phyloP scores from a whole-genome alignment of 257 asterid species.

The Forsythia suspensa region DNA sequence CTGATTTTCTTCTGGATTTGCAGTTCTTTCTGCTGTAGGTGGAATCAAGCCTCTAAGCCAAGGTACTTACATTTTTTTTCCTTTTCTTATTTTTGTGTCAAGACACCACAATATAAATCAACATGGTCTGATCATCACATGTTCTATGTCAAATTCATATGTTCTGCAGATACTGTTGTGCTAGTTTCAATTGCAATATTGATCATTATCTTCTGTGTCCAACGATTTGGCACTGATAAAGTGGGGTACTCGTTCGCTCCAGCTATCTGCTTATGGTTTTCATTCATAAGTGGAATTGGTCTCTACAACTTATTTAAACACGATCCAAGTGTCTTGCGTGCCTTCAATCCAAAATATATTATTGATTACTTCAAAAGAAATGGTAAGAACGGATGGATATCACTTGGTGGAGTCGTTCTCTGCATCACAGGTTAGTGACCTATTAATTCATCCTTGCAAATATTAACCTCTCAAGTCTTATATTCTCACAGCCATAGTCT shows the following conservation, averaged over 20 bases:
- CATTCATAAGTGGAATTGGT: slow-evolving; percentile 47
- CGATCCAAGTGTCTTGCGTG: slow-evolving; percentile 45
- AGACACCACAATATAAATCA: background rate
- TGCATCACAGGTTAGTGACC: slow-evolving; percentile 54
- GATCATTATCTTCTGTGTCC: slow-evolving; percentile 47
- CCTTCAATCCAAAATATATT: slow-evolving; percentile 61
- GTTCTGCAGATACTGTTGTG: slow-evolving; percentile 45
- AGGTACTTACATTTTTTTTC: slow-evolving; percentile 11
- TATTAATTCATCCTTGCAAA: background rate
- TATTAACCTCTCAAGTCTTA: background rate
- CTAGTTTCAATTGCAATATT: slow-evolving; percentile 53
- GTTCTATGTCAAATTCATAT: background rate
- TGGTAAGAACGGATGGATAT: slow-evolving; percentile 60
- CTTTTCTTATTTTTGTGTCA: background rate
- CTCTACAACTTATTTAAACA: slow-evolving; percentile 50
- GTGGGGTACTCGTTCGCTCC: slow-evolving; percentile 77
- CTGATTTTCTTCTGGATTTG: slow-evolving; percentile 7
- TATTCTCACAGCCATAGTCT: background rate
- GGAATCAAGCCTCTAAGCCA: slow-evolving; percentile 48
- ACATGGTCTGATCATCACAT: background rate
- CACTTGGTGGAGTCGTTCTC: slow-evolving; percentile 71
- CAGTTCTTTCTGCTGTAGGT: slow-evolving; percentile 74
- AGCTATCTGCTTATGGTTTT: slow-evolving; percentile 54
- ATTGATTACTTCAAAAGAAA: slow-evolving; percentile 57
- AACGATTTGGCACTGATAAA: slow-evolving; percentile 74